Percentiles rank a stretch among this genome's conserved stretches.
Evolutionary conservation across 768 basidiomycete species (phyloP).

Genomic region (Boletus pseudopeckii): DNA sequence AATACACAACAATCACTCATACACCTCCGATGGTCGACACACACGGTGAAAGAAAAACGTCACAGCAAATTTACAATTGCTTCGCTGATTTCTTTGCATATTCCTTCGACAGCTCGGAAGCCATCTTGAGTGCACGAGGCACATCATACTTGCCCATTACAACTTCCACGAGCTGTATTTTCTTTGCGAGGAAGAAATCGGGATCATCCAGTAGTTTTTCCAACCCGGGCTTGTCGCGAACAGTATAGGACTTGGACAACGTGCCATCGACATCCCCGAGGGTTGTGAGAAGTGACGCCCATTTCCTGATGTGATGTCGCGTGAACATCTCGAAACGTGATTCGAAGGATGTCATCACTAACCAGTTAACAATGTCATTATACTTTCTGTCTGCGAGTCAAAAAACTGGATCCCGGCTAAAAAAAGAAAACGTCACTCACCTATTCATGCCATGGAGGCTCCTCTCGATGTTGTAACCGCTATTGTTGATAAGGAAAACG

Average conservation of each 20-base stretch:
- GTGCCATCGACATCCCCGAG: slow-evolving; percentile 51
- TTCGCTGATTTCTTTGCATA: slow-evolving; percentile 15
- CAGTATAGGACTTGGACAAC: slow-evolving; percentile 59
- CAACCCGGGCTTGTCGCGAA: slow-evolving; percentile 65
- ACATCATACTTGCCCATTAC: slow-evolving; percentile 73
- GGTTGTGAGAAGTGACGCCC: slow-evolving; percentile 58
- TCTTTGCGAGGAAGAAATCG: slow-evolving; percentile 58
- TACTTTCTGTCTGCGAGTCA: slow-evolving; percentile 52
- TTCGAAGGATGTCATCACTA: slow-evolving; percentile 5
- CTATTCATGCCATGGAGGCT: slow-evolving; percentile 62
- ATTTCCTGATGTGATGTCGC: slow-evolving; percentile 44
- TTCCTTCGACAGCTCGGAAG: slow-evolving; percentile 37
- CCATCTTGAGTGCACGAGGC: slow-evolving; percentile 56
- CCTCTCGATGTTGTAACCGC: slow-evolving; percentile 86
- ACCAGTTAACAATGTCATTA: slow-evolving; percentile 83
- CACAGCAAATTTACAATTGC: slow-evolving; percentile 10
- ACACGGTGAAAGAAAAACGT: not conserved
- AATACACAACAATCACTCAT: not conserved
- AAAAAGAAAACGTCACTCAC: slow-evolving; percentile 24
- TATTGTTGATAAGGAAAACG: slow-evolving; percentile 79
- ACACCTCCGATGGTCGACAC: not conserved
- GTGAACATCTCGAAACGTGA: not conserved
- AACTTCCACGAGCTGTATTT: slow-evolving; percentile 79
- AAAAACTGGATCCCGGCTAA: not conserved
- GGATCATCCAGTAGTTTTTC: slow-evolving; percentile 60